Evolutionary conservation across 306 rosid species (phyloP).

Genomic region (cucumber (Cucumis sativus)): DNA sequence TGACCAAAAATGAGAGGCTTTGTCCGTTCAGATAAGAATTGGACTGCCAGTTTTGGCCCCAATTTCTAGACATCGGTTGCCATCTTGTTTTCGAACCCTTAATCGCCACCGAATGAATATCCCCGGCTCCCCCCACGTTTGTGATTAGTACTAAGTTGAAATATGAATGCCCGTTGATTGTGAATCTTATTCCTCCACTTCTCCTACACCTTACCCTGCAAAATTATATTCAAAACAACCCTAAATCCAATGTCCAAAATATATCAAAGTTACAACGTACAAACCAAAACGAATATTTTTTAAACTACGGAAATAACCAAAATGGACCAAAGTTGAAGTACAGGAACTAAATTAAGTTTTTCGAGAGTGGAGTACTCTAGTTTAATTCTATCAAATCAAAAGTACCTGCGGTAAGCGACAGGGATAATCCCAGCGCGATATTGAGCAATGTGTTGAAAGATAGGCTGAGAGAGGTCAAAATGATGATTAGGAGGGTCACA

Average conservation of each 20-base stretch:
- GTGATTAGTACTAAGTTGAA: slow-evolving; percentile 51
- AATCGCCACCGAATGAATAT: slow-evolving; percentile 38
- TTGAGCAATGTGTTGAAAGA: slow-evolving; percentile 47
- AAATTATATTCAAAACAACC: too few relatives aligned
- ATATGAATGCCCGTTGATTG: slow-evolving; percentile 50
- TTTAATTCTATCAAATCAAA: too few relatives aligned
- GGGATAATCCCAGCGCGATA: slow-evolving; percentile 48
- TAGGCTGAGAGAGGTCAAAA: slow-evolving; percentile 56
- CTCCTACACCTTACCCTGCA: slow-evolving; percentile 41
- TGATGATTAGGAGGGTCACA: slow-evolving; percentile 53
- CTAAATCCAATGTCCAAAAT: too few relatives aligned
- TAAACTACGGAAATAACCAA: too few relatives aligned
- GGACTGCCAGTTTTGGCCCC: slow-evolving; percentile 68
- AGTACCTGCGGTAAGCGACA: slow-evolving; percentile 39
- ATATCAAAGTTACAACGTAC: too few relatives aligned
- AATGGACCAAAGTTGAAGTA: too few relatives aligned
- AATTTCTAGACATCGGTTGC: slow-evolving; percentile 52
- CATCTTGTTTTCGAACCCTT: slow-evolving; percentile 48
- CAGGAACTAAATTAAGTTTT: too few relatives aligned
- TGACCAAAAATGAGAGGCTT: slow-evolving; percentile 42
- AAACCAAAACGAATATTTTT: too few relatives aligned
- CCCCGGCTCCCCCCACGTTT: slow-evolving; percentile 61
- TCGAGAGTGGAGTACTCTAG: too few relatives aligned
- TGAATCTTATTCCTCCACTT: slow-evolving; percentile 53
- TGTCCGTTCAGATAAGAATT: slow-evolving; percentile 42